Evolutionary conservation across 805 yeast genomes (phyloP).

Genomic region (Ogataea thermomethanolica): DNA sequence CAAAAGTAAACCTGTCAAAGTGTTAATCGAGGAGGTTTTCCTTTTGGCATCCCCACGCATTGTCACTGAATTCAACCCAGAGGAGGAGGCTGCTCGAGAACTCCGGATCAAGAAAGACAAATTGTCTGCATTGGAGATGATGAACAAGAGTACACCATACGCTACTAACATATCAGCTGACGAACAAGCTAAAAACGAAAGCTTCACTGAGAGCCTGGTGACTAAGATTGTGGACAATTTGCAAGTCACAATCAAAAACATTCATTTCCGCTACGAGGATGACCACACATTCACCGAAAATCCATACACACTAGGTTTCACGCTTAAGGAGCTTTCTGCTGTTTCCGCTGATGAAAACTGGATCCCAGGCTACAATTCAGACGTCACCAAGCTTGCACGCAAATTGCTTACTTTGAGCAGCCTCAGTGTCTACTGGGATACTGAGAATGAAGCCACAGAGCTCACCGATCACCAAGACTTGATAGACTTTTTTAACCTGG

Average conservation of each 20-base stretch:
- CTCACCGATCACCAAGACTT: constrained; percentile 47
- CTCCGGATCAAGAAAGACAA: constrained; percentile 64
- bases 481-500: constrained; percentile 43
- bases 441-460: constrained; percentile 51
- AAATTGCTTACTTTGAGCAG: constrained; percentile 74
- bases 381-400: constrained; percentile 61
- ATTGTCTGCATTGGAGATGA: constrained; percentile 60
- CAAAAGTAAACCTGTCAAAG: constrained; percentile 87
- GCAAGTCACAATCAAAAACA: constrained; percentile 85
- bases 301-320: constrained; percentile 81
- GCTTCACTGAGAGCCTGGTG: constrained; percentile 80
- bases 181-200: constrained; percentile 55
- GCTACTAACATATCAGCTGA: constrained; percentile 32
- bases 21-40: constrained; percentile 81
- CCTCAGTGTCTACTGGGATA: constrained; percentile 80
- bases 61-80: constrained; percentile 49
- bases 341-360: constrained; percentile 83
- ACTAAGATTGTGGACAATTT: constrained; percentile 91
- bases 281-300: constrained; percentile 59
- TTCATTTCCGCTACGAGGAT: constrained; percentile 92
- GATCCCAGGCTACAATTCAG: constrained; percentile 81
- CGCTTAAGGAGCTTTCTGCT: constrained; percentile 84
- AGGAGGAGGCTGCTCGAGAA: constrained; percentile 57
- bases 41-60: constrained; percentile 75
- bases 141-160: constrained; percentile 43